phyloP scores from a whole-genome alignment of 805 yeast genomes.

The Spathaspora arborariae region DNA sequence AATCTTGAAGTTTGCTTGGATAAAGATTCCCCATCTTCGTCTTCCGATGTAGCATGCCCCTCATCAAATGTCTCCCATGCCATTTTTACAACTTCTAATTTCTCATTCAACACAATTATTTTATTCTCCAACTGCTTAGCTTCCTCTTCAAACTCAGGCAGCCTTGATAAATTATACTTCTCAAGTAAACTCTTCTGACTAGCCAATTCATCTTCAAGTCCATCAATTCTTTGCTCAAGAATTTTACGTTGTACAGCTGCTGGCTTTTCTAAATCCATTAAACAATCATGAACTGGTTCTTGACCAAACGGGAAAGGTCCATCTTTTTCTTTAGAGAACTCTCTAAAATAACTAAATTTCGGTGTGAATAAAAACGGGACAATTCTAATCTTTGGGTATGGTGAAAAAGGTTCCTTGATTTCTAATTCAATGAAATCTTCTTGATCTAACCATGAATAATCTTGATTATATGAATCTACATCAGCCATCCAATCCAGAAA shows the following conservation, averaged over 20 bases:
- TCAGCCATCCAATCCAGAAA: conserved; percentile 21
- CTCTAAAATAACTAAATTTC: conserved; percentile 57
- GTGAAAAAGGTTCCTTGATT: conserved; percentile 35
- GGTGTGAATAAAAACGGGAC: conserved; percentile 53
- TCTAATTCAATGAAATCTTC: conserved; percentile 77
- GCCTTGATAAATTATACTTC: conserved; percentile 14
- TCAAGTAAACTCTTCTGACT: conserved; percentile 19
- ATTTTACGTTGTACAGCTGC: conserved; percentile 50
- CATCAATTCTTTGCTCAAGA: conserved; percentile 23
- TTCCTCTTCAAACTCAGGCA: conserved; percentile 5
- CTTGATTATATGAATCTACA: conserved; percentile 24
- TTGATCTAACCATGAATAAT: conserved; percentile 61
- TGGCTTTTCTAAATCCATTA: conserved; percentile 50
- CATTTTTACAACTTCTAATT: conserved; percentile 20
- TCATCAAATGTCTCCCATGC: conserved; percentile 21
- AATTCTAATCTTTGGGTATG: conserved; percentile 41
- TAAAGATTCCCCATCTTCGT: conserved; percentile 3
- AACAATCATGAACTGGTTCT: conserved; percentile 63
- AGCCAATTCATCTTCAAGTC: conserved; percentile 23
- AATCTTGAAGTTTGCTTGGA: conserved; percentile 14
- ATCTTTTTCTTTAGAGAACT: conserved; percentile 40
- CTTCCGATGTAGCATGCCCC: not conserved
- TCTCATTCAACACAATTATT: conserved; percentile 14
- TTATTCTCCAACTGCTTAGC: conserved; percentile 8
- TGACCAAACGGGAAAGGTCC: conserved; percentile 58